Evolutionary conservation across 1,139 yeast species (phyloP).

Genomic region (Geotrichum candidum): DNA sequence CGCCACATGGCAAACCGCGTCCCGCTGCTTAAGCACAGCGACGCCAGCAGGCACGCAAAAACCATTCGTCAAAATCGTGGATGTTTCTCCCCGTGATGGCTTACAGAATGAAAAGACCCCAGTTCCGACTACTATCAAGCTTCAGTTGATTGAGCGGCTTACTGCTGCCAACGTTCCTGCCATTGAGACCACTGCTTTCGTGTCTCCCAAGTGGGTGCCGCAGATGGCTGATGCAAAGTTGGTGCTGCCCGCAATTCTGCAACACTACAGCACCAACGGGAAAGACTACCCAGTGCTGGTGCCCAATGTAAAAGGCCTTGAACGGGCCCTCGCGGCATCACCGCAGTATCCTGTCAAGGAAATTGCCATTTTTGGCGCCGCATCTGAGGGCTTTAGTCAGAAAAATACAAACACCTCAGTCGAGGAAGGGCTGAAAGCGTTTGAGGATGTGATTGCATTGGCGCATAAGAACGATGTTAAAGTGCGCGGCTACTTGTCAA

Average conservation of each 20-base stretch:
- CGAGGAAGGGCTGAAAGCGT: conserved; percentile 29
- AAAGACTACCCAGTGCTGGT: conserved; percentile 32
- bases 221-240: conserved; percentile 24
- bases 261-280: conserved; percentile 20
- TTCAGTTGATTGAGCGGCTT: conserved; percentile 32
- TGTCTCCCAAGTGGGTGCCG: conserved; percentile 38
- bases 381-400: conserved; percentile 34
- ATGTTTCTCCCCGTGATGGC: conserved; percentile 37
- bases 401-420: conserved; percentile 34
- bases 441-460: conserved; percentile 27
- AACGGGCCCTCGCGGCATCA: conserved; percentile 27
- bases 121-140: conserved; percentile 32
- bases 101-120: conserved; percentile 33
- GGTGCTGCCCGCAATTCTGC: conserved; percentile 3
- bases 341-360: conserved; percentile 26
- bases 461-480: conserved; percentile 28
- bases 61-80: conserved; percentile 28
- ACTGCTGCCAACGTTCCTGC: conserved; percentile 29
- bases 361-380: conserved; percentile 36
- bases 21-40: background rate
- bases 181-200: conserved; percentile 35
- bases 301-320: conserved; percentile 33
- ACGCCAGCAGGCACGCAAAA: background rate
- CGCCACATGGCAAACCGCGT: background rate
- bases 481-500: conserved; percentile 34